A percentile compares a stretch with the other conserved stretches of the same genome.
Conservation (phyloP, 805 yeast species). For the Candida mattraensis region DNA sequence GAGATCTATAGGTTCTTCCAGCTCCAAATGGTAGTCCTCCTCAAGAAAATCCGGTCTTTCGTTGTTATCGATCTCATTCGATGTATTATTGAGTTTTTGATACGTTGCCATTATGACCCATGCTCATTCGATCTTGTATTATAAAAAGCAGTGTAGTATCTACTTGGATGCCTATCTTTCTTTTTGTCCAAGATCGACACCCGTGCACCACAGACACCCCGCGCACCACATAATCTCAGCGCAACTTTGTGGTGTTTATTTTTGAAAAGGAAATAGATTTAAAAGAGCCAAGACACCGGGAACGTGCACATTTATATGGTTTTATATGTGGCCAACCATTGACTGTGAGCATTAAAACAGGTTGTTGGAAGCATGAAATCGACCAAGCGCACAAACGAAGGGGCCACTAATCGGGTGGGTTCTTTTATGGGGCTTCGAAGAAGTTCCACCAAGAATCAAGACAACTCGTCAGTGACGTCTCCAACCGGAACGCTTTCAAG, state of each 20-base stretch:
- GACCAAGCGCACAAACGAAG: slow-evolving; percentile 16
- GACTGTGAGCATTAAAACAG: no score
- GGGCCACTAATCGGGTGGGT: slow-evolving; percentile 18
- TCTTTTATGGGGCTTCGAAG: slow-evolving; percentile 27
- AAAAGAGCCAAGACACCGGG: not conserved
- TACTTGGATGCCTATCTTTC: no score
- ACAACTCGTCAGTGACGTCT: slow-evolving; percentile 15
- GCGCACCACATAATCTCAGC: slow-evolving; percentile 11
- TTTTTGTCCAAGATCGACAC: no score
- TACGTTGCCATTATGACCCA: not conserved
- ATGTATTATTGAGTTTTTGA: not conserved
- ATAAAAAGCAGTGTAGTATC: no score
- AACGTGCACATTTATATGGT: no score
- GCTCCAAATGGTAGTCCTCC: slow-evolving; percentile 1
- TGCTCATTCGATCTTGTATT: no score
- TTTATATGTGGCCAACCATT: no score
- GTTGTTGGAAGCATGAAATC: slow-evolving; percentile 22
- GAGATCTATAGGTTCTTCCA: slow-evolving; percentile 4
- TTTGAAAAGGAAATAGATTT: not conserved
- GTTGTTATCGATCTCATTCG: no score
- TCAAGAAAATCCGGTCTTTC: slow-evolving; percentile 4
- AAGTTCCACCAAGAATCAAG: slow-evolving; percentile 14
- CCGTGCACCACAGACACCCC: slow-evolving; percentile 3
- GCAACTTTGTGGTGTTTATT: slow-evolving; percentile 6
- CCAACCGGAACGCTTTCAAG: slow-evolving; percentile 16